These are phyloP conservation scores for Stagonosporopsis vannaccii DNA, from an alignment of 2,329 filamentous ascomycete species.

Conservation along the genomic window DNA sequence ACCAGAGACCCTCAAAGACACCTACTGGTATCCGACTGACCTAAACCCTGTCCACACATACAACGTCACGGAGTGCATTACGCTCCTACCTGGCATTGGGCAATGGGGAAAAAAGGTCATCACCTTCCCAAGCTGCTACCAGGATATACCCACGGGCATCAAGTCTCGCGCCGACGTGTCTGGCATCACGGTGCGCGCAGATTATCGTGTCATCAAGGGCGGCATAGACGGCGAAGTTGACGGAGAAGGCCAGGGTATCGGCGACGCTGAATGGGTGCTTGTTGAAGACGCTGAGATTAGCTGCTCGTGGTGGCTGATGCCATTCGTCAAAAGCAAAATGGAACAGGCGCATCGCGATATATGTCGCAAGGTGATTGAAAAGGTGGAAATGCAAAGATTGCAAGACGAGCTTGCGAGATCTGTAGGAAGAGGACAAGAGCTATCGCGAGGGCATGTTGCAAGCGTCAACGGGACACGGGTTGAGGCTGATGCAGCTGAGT, in stretches of 20 bases:
- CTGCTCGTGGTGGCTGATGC: constrained; percentile 47
- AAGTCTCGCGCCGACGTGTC: constrained; percentile 43
- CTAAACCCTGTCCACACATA: constrained; percentile 37
- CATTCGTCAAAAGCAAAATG: constrained; percentile 45
- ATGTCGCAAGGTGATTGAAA: constrained; percentile 44
- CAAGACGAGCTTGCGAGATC: constrained; percentile 26
- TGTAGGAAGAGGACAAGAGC: constrained; percentile 27
- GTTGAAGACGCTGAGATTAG: constrained; percentile 47
- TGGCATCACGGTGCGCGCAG: constrained; percentile 41
- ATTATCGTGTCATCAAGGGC: constrained; percentile 41
- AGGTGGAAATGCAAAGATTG: constrained; percentile 35
- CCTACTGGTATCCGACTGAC: constrained; percentile 46
- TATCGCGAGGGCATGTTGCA: not conserved
- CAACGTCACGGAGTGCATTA: constrained; percentile 42
- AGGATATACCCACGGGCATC: constrained; percentile 43
- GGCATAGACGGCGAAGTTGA: constrained; percentile 37
- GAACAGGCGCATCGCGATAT: constrained; percentile 44
- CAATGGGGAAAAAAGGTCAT: constrained; percentile 42
- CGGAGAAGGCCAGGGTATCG: constrained; percentile 43
- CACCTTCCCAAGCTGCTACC: constrained; percentile 42
- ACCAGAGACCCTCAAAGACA: constrained; percentile 39
- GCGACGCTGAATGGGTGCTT: constrained; percentile 43
- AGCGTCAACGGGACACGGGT: not conserved
- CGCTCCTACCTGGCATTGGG: constrained; percentile 39
- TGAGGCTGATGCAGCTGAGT: constrained; percentile 23